Evolutionary conservation across 148 eudicot species (phyloP), one percentile per base, ranked within the genome.

Genomic region (Gaultheria prostrata): DNA sequence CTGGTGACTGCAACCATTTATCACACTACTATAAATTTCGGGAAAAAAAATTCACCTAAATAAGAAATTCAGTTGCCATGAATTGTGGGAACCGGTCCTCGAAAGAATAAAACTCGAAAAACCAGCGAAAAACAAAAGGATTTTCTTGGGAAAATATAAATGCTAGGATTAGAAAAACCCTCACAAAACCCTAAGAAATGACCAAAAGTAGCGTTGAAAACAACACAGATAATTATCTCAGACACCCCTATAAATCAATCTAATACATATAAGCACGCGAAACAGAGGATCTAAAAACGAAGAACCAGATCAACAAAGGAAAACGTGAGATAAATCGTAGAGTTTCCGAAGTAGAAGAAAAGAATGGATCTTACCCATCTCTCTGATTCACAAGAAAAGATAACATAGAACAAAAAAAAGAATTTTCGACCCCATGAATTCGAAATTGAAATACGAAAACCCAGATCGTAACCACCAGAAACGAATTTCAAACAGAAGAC

Each of bases 381-480:
- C 21, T 57, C 17, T 30, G 21, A 39, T 21, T 51, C 76, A 35
- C 84, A 51, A 67, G 26, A 63, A 73, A 28, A 63, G 43, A 39
- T 39, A 39, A 39, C 4, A 39, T n/a, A 39, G 4, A 39, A 39
- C 43, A 63, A 45, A 61, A 11, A 1, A 28, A 13, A 59, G 33
- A 46, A 32, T 46, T 86, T 83, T 75, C 82, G 59, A 73, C 26
- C 67, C 14, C 17, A 35, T 63, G 53, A 81, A 69, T 51, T 54
- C 32, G 24, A 63, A 81, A 81, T 48, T 35, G 15, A 24, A 63
- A 57, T 8, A 15, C 73, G 6, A 78, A 48, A 69, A n/a, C 74
- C 11, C 78, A 81, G 90, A 89, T 89, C 91, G 80, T 81, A 80
- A 80, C 56, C 83, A 83, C 43, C 65, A 1, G 35, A 13, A 8